Evolutionary conservation across 2,329 filamentous ascomycete species (phyloP), one percentile per base, ranked within the genome.

Genomic region (Fusarium denticulatum): DNA sequence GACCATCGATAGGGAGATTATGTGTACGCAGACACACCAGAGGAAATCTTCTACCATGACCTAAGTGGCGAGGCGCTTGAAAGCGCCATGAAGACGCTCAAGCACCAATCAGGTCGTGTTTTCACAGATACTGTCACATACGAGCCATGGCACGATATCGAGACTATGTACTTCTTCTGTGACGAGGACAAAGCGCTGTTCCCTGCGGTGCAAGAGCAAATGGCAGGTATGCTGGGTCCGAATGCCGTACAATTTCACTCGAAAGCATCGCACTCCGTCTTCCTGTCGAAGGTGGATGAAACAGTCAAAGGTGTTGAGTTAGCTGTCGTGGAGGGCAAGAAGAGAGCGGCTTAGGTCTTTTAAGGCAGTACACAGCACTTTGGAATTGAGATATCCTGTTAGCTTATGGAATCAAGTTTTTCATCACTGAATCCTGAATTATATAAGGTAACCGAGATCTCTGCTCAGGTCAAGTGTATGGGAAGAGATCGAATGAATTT

Each of bases 61-160:
- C 56, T 80, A 18, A 53, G 69, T 11, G 53, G 71, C 9, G 28
- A 67, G 5, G 65, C 52, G 0, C 49, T 68, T 15, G 53, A 71
- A n/a, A 58, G 68, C 46, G 67, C 74, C 3, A 49, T 76, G 12
- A 28, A 22, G 1, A 60, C 63, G 4, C 50, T 74, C 10, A 49
- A 70, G n/a, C 67, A 76, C 37, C 63, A 76, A 30, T 76, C 71
- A 1, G 66, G 46, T 2, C 39, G 52, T 9, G 58, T 75, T 2
- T 78, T 79, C 13, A 73, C 74, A 8, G 78, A 74, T 26, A 42
- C 63, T 7, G 72, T 75, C 1, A 69, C 64, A n/a, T 77, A 76
- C 18, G 78, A 78, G 45, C 77, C 78, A 7, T 80, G 78, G 78
- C 59, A 78, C 18, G 75, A 78, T n/a, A 75, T 80, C 14, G 67